These are phyloP conservation scores for Tricladium varicosporioides DNA, from an alignment of 2,329 filamentous ascomycete species.

Conservation along the genomic window DNA sequence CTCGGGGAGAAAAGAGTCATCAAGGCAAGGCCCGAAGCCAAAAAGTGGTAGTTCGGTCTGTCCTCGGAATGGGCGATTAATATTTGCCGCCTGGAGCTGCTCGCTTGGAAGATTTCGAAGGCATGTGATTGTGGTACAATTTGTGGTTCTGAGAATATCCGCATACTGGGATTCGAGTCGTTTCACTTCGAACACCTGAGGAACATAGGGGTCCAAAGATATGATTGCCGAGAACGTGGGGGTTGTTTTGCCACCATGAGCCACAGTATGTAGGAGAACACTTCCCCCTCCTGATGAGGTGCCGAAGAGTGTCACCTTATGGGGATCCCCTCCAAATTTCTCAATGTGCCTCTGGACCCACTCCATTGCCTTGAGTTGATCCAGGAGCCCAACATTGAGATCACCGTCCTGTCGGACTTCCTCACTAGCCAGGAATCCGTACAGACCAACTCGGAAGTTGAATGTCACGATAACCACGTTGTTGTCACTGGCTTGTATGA, in stretches of 20 bases:
- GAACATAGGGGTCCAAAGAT: neutral
- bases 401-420: constrained; percentile 47
- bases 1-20: neutral
- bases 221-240: neutral
- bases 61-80: neutral
- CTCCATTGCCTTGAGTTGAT: constrained; percentile 64
- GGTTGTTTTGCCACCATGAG: neutral
- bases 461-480: constrained; percentile 66
- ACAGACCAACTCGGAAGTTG: constrained; percentile 72
- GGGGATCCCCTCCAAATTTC: constrained; percentile 62
- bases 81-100: neutral
- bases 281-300: neutral
- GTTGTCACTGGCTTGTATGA: constrained; percentile 55
- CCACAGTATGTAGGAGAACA: neutral
- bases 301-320: neutral
- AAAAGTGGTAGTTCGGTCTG: neutral
- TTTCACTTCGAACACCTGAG: neutral
- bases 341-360: constrained; percentile 67
- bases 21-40: neutral
- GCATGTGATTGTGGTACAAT: neutral
- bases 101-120: neutral
- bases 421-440: constrained; percentile 64
- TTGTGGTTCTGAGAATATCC: neutral
- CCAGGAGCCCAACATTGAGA: constrained; percentile 66
- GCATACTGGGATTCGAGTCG: neutral